These are phyloP conservation scores for Microdochium paspali DNA, from an alignment of 2,329 filamentous ascomycete genomes.

Conservation along the genomic window DNA sequence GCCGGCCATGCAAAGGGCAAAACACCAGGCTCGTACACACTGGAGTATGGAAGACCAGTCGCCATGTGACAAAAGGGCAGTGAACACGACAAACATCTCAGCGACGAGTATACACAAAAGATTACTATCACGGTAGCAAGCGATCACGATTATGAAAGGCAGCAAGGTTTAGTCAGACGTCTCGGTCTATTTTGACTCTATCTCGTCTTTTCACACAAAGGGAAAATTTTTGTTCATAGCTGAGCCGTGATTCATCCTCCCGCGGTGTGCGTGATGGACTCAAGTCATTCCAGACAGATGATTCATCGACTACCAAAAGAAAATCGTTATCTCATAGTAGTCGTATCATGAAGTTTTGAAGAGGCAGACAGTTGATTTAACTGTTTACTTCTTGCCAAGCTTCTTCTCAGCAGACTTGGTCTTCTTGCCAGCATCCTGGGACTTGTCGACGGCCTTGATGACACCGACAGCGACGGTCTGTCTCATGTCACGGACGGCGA, in stretches of 20 bases:
- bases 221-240: conserved; percentile 28
- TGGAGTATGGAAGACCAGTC: too few species aligned
- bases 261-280: neutral
- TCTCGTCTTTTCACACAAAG: conserved; percentile 34
- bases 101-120: neutral
- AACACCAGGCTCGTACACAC: too few species aligned
- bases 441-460: conserved; percentile 79
- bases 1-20: too few species aligned
- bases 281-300: neutral
- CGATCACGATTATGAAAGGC: neutral
- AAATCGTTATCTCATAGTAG: conserved; percentile 6
- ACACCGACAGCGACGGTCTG: conserved; percentile 88
- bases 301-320: neutral
- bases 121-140: neutral
- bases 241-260: conserved; percentile 20
- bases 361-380: conserved; percentile 4
- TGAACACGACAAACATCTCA: too few species aligned
- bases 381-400: conserved; percentile 62
- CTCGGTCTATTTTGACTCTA: conserved; percentile 30
- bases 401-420: conserved; percentile 68
- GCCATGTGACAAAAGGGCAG: too few species aligned
- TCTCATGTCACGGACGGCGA: conserved; percentile 99
- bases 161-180: neutral
- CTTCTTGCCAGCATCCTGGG: conserved; percentile 48
- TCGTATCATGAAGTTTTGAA: conserved; percentile 11